A percentile compares a stretch with the other conserved stretches of the same genome.
Evolutionary conservation across 1,284 basidiomycete genomes (phyloP).

Genomic region (Melampsora medusae): DNA sequence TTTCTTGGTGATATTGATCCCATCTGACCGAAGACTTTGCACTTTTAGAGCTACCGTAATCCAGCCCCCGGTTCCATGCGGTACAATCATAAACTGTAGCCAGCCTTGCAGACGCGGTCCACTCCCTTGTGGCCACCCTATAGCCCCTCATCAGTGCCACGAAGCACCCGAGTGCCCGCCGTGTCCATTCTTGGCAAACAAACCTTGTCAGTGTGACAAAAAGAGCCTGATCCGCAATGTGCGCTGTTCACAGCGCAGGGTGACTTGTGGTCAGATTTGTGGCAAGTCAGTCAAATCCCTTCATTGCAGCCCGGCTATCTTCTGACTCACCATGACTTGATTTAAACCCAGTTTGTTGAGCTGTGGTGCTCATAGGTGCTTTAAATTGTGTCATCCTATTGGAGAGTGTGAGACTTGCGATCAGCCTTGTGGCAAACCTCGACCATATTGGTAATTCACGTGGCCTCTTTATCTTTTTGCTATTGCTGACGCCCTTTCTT

Average conservation of each 20-base stretch:
- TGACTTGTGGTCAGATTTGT: conserved; percentile 28
- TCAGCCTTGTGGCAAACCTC: conserved; percentile 30
- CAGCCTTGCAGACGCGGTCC: conserved; percentile 15
- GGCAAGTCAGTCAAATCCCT: conserved; percentile 12
- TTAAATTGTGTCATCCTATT: conserved; percentile 13
- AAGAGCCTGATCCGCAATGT: conserved; percentile 34
- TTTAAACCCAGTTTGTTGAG: conserved; percentile 8
- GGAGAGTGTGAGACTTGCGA: conserved; percentile 38
- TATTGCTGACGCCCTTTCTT: background rate
- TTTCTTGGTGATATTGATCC: background rate
- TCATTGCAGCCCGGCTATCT: background rate
- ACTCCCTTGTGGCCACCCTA: conserved; percentile 34
- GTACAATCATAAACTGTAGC: conserved; percentile 26
- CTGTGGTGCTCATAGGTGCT: conserved; percentile 40
- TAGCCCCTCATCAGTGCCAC: conserved; percentile 31
- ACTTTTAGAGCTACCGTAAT: conserved; percentile 20
- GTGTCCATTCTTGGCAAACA: conserved; percentile 30
- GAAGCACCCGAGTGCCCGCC: conserved; percentile 40
- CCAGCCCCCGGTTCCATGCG: conserved; percentile 38
- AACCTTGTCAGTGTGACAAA: conserved; percentile 34
- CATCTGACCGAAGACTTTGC: background rate
- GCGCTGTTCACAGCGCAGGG: conserved; percentile 40
- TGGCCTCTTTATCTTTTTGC: background rate
- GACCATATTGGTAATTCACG: conserved; percentile 33
- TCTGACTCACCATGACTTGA: background rate